phyloP scores from a whole-genome alignment of 2,329 filamentous ascomycete species.

The Xylariaceae sp. region DNA sequence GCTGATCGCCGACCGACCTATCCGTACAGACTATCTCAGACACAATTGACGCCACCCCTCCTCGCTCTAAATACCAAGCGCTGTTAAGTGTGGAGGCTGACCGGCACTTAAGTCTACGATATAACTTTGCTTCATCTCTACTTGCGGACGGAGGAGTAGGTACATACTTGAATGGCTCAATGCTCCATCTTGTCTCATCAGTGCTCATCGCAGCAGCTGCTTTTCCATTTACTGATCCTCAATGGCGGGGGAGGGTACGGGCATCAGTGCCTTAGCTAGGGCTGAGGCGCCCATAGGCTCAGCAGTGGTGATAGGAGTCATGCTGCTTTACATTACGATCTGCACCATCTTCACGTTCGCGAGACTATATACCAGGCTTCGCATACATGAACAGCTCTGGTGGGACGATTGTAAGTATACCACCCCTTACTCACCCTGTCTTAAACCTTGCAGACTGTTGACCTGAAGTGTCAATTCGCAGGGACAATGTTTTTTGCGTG shows the following conservation, averaged over 20 bases:
- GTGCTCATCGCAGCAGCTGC: not conserved
- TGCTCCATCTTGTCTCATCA: not conserved
- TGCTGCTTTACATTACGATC: slow-evolving; percentile 29
- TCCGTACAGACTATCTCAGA: not conserved
- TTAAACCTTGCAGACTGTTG: not conserved
- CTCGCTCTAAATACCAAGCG: not conserved
- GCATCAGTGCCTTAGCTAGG: slow-evolving; percentile 16
- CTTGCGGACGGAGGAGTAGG: not conserved
- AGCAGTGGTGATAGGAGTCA: slow-evolving; percentile 13
- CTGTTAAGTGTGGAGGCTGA: not conserved
- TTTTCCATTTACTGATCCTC: not conserved
- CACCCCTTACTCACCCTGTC: not conserved
- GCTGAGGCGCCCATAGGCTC: slow-evolving; percentile 14
- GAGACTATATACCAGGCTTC: slow-evolving; percentile 20
- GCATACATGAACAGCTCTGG: slow-evolving; percentile 24
- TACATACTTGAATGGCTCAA: not conserved
- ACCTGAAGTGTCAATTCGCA: not conserved
- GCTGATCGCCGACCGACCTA: not conserved
- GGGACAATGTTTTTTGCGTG: slow-evolving; percentile 23
- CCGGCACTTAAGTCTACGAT: not conserved
- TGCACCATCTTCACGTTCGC: slow-evolving; percentile 19
- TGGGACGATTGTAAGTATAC: slow-evolving; percentile 26
- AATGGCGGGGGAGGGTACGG: slow-evolving; percentile 3
- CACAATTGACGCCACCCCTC: no score
- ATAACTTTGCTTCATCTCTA: not conserved